Percentiles rank a stretch among this genome's conserved stretches.
Evolutionary conservation across 2,329 filamentous ascomycete species (phyloP).

Genomic region (Ophiostoma montium): DNA sequence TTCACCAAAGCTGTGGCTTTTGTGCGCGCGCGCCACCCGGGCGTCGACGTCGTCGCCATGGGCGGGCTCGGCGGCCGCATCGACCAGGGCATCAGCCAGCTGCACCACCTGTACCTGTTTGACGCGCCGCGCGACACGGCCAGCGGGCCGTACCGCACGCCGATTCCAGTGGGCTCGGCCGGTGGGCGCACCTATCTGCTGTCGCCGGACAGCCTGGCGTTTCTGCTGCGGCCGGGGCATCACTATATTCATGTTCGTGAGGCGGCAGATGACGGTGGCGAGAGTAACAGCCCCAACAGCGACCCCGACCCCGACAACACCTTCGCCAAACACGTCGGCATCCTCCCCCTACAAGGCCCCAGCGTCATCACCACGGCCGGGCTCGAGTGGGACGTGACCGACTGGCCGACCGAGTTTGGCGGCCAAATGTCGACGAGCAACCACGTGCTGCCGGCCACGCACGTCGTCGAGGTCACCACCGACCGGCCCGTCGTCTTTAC

Average conservation of each 20-base stretch:
- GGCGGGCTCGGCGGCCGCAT: constrained; percentile 82
- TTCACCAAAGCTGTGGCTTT: constrained; percentile 68
- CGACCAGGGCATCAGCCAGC: constrained; percentile 79
- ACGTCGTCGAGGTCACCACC: constrained; percentile 48
- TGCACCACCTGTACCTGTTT: constrained; percentile 68
- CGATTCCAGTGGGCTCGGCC: constrained; percentile 21
- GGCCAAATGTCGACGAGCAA: constrained; percentile 69
- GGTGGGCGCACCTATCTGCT: constrained; percentile 54
- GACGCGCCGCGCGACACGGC: constrained; percentile 22
- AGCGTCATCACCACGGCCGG: constrained; percentile 67
- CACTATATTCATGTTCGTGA: constrained; percentile 55
- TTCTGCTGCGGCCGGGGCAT: constrained; percentile 55
- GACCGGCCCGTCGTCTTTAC: constrained; percentile 59
- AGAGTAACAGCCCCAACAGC: too few relatives aligned
- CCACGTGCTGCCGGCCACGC: constrained; percentile 46
- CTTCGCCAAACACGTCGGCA: constrained; percentile 70
- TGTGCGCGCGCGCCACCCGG: constrained; percentile 25
- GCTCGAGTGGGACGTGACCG: constrained; percentile 76
- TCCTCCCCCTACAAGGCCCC: constrained; percentile 70
- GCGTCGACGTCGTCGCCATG: constrained; percentile 57
- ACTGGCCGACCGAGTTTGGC: constrained; percentile 68
- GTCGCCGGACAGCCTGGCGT: constrained; percentile 67
- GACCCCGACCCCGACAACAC: too few relatives aligned
- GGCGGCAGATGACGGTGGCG: constrained; percentile 8
- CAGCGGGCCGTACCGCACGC: background rate